Conservation (phyloP, 345 rosid genomes). For the Odontarrhena argentea region DNA sequence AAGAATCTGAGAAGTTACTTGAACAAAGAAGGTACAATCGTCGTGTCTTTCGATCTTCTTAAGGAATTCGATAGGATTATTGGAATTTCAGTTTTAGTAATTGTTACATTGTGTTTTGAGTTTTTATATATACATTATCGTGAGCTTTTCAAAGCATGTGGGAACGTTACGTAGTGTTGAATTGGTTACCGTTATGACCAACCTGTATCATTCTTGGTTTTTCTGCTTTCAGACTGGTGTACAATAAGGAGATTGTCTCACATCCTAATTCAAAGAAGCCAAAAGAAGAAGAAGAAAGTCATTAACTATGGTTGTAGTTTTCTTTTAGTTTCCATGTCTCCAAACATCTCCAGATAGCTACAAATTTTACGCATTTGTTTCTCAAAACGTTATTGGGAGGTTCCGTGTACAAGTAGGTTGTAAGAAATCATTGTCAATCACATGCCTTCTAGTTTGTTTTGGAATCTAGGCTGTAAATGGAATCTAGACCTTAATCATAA, state of each 20-base stretch:
- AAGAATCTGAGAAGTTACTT: conserved; percentile 60
- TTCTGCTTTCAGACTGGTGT: conserved; percentile 19
- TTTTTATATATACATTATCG: conserved; percentile 5
- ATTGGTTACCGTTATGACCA: conserved; percentile 15
- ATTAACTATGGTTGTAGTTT: conserved; percentile 8
- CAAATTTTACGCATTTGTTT: neutral
- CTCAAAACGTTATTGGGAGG: conserved; percentile 9
- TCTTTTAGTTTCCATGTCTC: conserved; percentile 1
- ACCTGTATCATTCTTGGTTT: neutral
- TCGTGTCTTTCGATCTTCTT: neutral
- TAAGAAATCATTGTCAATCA: conserved; percentile 4
- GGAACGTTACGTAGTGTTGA: neutral
- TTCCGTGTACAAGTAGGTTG: conserved; percentile 8
- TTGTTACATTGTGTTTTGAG: conserved; percentile 4
- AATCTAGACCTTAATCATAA: neutral
- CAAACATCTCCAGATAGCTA: conserved; percentile 4
- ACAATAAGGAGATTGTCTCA: conserved; percentile 14
- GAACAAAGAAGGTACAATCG: conserved; percentile 56
- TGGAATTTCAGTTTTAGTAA: neutral
- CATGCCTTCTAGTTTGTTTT: conserved; percentile 18
- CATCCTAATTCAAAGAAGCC: conserved; percentile 10
- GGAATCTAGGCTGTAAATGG: conserved; percentile 14
- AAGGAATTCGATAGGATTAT: neutral
- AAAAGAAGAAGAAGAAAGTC: conserved; percentile 1
- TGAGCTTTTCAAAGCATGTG: conserved; percentile 9